Conservation (phyloP, 106 monocot genomes). For the Phalaenopsis aphrodite region DNA sequence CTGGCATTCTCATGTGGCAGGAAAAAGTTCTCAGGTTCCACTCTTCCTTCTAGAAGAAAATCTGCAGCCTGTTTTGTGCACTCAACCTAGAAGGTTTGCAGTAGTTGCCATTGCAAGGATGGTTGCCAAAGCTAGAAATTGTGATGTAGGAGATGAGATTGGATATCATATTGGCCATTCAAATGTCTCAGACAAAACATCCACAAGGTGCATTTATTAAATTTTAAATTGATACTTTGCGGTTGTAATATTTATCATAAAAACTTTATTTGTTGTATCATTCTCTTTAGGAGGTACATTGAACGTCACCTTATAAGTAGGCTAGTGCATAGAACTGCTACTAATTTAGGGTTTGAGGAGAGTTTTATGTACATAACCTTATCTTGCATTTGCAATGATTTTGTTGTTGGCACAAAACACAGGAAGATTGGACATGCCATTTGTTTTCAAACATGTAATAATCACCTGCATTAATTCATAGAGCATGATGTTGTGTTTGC, state of each 20-base stretch:
- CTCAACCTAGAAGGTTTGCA: conserved; percentile 84
- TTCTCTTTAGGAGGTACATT: background rate
- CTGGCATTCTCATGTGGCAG: conserved; percentile 18
- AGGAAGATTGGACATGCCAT: background rate
- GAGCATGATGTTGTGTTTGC: background rate
- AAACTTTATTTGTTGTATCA: background rate
- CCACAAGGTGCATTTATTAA: conserved; percentile 27
- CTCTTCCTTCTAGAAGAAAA: conserved; percentile 78
- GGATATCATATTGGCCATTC: conserved; percentile 90
- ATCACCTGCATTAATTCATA: background rate
- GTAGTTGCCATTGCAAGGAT: conserved; percentile 74
- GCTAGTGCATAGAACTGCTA: background rate
- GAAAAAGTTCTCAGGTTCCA: conserved; percentile 85
- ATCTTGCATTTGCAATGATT: background rate
- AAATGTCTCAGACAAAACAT: conserved; percentile 47
- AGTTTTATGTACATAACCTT: background rate
- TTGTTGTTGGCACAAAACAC: background rate
- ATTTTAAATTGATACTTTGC: background rate
- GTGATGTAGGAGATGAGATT: conserved; percentile 64
- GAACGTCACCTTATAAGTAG: background rate
- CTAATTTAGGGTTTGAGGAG: background rate
- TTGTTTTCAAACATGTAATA: background rate
- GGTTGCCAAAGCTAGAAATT: conserved; percentile 53
- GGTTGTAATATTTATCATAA: background rate
- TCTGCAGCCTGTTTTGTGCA: conserved; percentile 73